phyloP scores from a whole-genome alignment of 2,329 filamentous ascomycete species.

The Arthroderma sp. region DNA sequence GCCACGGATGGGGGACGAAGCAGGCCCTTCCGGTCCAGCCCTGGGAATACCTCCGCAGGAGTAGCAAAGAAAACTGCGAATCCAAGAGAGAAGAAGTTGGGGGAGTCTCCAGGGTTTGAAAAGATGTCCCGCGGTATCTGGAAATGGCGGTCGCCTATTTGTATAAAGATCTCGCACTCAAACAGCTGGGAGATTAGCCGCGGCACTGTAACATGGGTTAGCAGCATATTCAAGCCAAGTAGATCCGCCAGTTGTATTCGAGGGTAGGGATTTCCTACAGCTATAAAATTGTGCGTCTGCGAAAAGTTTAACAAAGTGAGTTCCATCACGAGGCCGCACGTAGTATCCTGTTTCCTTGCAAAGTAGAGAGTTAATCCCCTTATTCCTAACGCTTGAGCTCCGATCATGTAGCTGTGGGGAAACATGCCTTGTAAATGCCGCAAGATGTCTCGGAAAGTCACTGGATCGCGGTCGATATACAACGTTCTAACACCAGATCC shows the following conservation, averaged over 20 bases:
- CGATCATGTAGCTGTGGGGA: neutral
- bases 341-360: slow-evolving; percentile 51
- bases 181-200: slow-evolving; percentile 82
- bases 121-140: slow-evolving; percentile 84
- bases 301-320: slow-evolving; percentile 83
- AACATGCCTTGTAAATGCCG: slow-evolving; percentile 65
- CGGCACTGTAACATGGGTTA: slow-evolving; percentile 48
- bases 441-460: slow-evolving; percentile 78
- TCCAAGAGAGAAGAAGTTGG: slow-evolving; percentile 89
- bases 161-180: slow-evolving; percentile 82
- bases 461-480: slow-evolving; percentile 88
- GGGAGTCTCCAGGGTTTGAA: slow-evolving; percentile 70
- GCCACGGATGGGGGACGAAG: slow-evolving; percentile 76
- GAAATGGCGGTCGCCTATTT: slow-evolving; percentile 76
- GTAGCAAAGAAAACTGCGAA: slow-evolving; percentile 78
- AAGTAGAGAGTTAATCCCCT: neutral
- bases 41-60: slow-evolving; percentile 70
- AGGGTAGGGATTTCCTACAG: slow-evolving; percentile 36
- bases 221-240: neutral
- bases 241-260: neutral
- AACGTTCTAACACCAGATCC: slow-evolving; percentile 57
- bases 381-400: neutral
- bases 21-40: slow-evolving; percentile 62
- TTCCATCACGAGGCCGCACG: slow-evolving; percentile 64
- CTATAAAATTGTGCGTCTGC: slow-evolving; percentile 93